Conservation (phyloP, 2,329 filamentous ascomycete species). For the Berkeleyomyces rouxiae region DNA sequence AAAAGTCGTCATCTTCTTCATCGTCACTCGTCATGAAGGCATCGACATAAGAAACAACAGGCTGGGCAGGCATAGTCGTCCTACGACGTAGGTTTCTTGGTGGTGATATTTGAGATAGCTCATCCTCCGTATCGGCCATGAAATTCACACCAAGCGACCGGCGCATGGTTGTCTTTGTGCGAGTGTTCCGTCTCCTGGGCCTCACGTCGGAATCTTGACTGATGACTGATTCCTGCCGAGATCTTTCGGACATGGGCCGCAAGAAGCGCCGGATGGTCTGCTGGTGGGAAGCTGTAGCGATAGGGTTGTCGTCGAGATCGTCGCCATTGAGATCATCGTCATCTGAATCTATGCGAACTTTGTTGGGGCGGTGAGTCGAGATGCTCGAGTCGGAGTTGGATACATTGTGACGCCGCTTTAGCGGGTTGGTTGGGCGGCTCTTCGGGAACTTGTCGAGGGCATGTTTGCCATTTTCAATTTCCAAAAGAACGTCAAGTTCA, state of each 20-base stretch:
- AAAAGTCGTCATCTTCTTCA: slow-evolving; percentile 22
- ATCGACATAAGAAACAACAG: not conserved
- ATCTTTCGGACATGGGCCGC: not conserved
- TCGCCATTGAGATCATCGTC: not conserved
- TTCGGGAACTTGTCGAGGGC: slow-evolving; percentile 17
- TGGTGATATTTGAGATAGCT: not conserved
- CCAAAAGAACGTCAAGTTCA: slow-evolving; percentile 19
- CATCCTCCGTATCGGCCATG: not conserved
- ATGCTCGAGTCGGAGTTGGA: not conserved
- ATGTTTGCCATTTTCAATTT: slow-evolving; percentile 20
- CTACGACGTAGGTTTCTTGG: not conserved
- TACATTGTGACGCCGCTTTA: not conserved
- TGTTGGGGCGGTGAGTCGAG: not conserved
- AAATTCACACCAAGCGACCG: not conserved
- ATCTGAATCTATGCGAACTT: not conserved
- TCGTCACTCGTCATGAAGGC: slow-evolving; percentile 16
- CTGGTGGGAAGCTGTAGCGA: not conserved
- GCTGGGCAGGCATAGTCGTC: not conserved
- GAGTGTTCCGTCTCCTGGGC: not conserved
- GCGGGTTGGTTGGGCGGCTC: not conserved
- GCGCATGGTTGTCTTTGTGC: not conserved
- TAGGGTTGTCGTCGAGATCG: not conserved
- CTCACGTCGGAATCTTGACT: not conserved
- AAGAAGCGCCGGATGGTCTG: not conserved
- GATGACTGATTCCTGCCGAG: not conserved